phyloP scores from a whole-genome alignment of 768 basidiomycete species.

The Phylloporus sp. region DNA sequence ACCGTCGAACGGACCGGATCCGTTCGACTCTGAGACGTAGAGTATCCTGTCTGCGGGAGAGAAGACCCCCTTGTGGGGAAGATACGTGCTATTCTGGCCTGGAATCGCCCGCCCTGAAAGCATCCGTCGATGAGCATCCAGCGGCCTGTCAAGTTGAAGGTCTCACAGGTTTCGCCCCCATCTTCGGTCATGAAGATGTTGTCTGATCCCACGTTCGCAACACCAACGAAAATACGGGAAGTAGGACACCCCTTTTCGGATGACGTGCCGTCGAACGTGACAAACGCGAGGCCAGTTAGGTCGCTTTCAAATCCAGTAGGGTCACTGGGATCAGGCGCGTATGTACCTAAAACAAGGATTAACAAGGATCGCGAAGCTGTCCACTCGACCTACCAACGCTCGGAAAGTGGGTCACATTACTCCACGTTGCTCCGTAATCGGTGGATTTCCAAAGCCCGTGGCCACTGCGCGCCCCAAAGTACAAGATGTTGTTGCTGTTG shows the following conservation, averaged over 20 bases:
- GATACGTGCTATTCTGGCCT: conserved; percentile 51
- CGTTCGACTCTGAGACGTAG: conserved; percentile 59
- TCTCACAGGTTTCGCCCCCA: conserved; percentile 34
- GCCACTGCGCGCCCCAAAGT: conserved; percentile 60
- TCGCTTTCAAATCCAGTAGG: conserved; percentile 6
- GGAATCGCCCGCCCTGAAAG: conserved; percentile 48
- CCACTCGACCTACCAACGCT: conserved; percentile 43
- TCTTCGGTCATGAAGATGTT: conserved; percentile 56
- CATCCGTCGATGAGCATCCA: not conserved
- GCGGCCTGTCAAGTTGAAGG: not conserved
- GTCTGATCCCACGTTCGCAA: conserved; percentile 49
- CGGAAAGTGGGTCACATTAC: conserved; percentile 54
- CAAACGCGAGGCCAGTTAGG: conserved; percentile 7
- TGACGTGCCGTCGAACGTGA: conserved; percentile 13
- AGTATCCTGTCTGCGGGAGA: conserved; percentile 52
- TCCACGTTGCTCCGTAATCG: conserved; percentile 53
- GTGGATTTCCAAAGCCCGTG: conserved; percentile 66
- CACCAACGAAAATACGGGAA: conserved; percentile 63
- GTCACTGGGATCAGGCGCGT: conserved; percentile 7
- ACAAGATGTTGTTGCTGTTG: conserved; percentile 54
- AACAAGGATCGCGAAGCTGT: not conserved
- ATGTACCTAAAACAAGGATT: conserved; percentile 7
- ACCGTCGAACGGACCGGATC: conserved; percentile 63
- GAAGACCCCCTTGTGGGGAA: conserved; percentile 65
- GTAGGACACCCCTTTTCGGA: conserved; percentile 49